Base-by-base conservation (phyloP, 2,329 filamentous ascomycete species). In the Botrytis pseudocinerea region DNA sequence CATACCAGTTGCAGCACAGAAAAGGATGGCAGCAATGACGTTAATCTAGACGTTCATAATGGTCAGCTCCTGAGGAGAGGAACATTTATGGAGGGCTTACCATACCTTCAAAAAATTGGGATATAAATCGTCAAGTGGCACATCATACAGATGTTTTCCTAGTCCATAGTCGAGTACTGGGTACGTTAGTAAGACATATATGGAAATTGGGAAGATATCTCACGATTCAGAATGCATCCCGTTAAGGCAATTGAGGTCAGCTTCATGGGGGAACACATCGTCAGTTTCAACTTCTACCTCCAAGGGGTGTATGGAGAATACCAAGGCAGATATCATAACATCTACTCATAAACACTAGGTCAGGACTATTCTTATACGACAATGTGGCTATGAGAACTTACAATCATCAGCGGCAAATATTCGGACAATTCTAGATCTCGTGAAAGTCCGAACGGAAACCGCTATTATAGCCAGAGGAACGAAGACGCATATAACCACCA, bases 1-100 rank as follows among this genome's bases (percentile, higher is more conserved):
- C 51, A 57, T 57, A 32, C 51, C 51, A 57, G 51, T 57, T 28
- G 51, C 51, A 57, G 51, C 51, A 57, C 51, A 57, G n/a, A 57
- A 57, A 57, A 57, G 14, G 14, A 57, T 57, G 3, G 51, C 51
- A 57, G 51, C 51, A 57, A 57, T 57, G 7, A 57, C n/a, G 51
- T 57, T 57, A 8, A 57, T 28, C 51, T 57, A 32, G 51, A 18
- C n/a, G 14, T 32, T 57, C 51, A 54, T 28, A 57, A 6, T 28
- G 14, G n/a, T 57, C n/a, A 32, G 51, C 51, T 28, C 51, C 7
- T 1, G 6, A 54, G 8, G n/a, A 28, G n/a, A 57, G 51, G 6
- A 57, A 57, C 7, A 18, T 9, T 28, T 57, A 57, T 57, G 51
- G 51, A 57, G n/a, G 28, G 12, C 48, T 28, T 57, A 2, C n/a